Evolutionary conservation across 768 basidiomycete species (phyloP).

Genomic region (Pholiota conissans): DNA sequence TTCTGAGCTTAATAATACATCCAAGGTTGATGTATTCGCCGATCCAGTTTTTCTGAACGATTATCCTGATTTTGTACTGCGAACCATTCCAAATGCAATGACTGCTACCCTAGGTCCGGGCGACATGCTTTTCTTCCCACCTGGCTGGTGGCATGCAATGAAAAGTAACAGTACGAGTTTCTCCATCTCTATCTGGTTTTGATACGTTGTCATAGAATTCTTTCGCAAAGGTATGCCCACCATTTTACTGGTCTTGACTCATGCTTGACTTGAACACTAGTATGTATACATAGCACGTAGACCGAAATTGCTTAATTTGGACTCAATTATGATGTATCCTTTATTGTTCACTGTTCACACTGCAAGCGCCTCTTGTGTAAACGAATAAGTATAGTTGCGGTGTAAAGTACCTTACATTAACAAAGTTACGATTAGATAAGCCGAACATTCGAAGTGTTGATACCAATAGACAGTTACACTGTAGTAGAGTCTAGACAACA

Average conservation of each 20-base stretch:
- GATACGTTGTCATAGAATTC: neutral
- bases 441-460: too few relatives aligned
- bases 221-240: neutral
- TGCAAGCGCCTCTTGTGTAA: too few relatives aligned
- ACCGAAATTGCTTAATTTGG: too few relatives aligned
- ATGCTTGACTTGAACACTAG: too few relatives aligned
- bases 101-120: slow-evolving; percentile 72
- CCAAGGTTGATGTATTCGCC: slow-evolving; percentile 76
- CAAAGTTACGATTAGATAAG: slow-evolving; percentile 9
- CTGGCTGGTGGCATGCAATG: slow-evolving; percentile 96
- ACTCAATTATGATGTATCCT: too few relatives aligned
- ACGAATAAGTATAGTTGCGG: too few relatives aligned
- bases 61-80: slow-evolving; percentile 53
- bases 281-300: too few relatives aligned
- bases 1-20: slow-evolving; percentile 77
- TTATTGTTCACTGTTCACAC: too few relatives aligned
- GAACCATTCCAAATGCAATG: slow-evolving; percentile 61
- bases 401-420: too few relatives aligned
- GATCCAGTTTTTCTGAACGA: slow-evolving; percentile 20
- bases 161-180: slow-evolving; percentile 79
- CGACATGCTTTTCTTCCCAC: slow-evolving; percentile 87
- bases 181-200: slow-evolving; percentile 94
- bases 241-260: neutral
- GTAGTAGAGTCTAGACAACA: too few relatives aligned
- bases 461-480: too few relatives aligned